Base-by-base conservation (phyloP, 208 protist genomes). In the Acanthamoeba triangularis region DNA sequence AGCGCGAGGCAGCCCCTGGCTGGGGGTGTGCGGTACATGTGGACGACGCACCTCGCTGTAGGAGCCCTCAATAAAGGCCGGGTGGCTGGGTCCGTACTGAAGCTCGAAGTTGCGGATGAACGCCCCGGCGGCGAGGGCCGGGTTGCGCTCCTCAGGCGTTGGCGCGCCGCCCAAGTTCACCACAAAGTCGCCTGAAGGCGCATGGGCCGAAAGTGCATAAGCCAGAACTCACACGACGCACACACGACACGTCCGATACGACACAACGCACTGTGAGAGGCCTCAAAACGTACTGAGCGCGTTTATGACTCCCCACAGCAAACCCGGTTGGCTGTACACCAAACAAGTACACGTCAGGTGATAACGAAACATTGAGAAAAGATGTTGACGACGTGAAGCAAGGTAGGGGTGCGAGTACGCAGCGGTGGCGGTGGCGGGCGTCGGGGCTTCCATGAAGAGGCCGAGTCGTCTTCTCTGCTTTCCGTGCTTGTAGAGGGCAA, bases 401-500 rank as follows among this genome's bases (percentile, higher is more conserved):
- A n/a, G n/a, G n/a, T n/a, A n/a, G n/a, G n/a, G n/a, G n/a, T n/a
- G 47, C 13, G 76, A 84, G 76, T 7, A 33, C 6, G 16, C 6
- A 20, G 76, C 37, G 35, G 28, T 37, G 6, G 33, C 37, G 28
- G 4, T 3, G 16, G 35, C 6, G 41, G 13, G 47, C 6, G 76
- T 18, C 6, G 76, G 7, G n/a, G 44, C 44, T 30, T 47, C 25
- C 76, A 84, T 84, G 41, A 54, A 2, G 76, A 84, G 33, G 35
- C 41, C 37, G 2, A 84, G n/a, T 8, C 41, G 13, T 28, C 41
- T 16, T 56, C 76, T 47, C 76, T 84, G 30, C 54, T 84, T 47
- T 84, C 76, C 76, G 76, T 54, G 76, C 76, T 84, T 84, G 44
- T 84, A 84, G 76, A 84, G 76, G 47, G 76, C 76, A 56, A 56